phyloP scores from a whole-genome alignment of 768 basidiomycete genomes.

The Phanerodontia chrysosporium region DNA sequence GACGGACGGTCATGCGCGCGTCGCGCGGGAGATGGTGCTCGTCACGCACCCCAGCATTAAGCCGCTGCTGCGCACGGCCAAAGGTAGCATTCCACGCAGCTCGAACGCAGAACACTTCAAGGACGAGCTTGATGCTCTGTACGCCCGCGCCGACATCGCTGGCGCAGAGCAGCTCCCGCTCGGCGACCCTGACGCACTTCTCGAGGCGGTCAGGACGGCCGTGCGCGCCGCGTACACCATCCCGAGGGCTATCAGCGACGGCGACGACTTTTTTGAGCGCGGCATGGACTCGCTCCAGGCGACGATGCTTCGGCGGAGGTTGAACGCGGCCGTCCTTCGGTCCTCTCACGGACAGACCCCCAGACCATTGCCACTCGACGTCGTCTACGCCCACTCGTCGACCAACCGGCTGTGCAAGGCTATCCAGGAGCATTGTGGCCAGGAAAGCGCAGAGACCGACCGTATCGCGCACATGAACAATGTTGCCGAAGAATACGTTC shows the following conservation, averaged over 20 bases:
- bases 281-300: constrained; percentile 41
- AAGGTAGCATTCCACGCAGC: constrained; percentile 34
- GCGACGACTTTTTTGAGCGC: constrained; percentile 34
- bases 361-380: not conserved
- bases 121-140: constrained; percentile 31
- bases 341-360: not conserved
- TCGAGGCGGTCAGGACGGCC: constrained; percentile 16
- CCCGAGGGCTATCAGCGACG: constrained; percentile 12
- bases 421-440: not conserved
- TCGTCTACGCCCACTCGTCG: constrained; percentile 7
- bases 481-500: constrained; percentile 2
- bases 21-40: constrained; percentile 36
- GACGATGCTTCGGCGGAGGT: constrained; percentile 27
- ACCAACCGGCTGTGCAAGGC: not conserved
- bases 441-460: not conserved
- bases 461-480: not conserved
- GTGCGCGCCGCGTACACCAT: constrained; percentile 21
- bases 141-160: constrained; percentile 25
- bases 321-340: not conserved
- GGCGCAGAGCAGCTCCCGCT: constrained; percentile 23
- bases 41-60: constrained; percentile 27
- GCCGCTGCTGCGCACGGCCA: constrained; percentile 33
- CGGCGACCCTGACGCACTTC: constrained; percentile 17
- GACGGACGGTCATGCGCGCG: constrained; percentile 34
- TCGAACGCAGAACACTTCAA: constrained; percentile 29